Base-by-base conservation (phyloP, 1,284 basidiomycete species). In the Rhodotorula sp. region DNA sequence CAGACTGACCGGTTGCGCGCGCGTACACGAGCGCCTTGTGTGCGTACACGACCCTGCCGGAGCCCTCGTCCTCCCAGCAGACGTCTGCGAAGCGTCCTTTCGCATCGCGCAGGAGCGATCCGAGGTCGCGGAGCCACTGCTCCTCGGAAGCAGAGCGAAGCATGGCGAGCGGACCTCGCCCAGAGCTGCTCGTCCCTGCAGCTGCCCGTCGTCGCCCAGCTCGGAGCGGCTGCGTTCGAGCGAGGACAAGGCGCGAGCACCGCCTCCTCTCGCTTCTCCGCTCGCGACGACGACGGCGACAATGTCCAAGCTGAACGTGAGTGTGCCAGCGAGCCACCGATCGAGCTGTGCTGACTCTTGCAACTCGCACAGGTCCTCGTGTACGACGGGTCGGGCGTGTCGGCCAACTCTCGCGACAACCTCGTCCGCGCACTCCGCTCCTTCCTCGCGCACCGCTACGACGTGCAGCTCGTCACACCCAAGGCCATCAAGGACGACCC, bases 21-120 rank as follows among this genome's bases (percentile, higher is more conserved):
- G 93, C 93, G 76, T 97, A 97, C 1, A 98, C 89, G 77, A 98
- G 89, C 52, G 93, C 92, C 86, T 96, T 95, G 82, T 96, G 93
- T 2, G 91, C 92, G 88, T 90, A 92, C 23, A 94, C 77, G 16
- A 75, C 65, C 23, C 74, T 87, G 72, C 89, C 87, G 25, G 59
- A 60, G 16, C 58, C 57, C 4, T 65, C 69, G 4, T 58, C 59
- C 57, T 83, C 82, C 93, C 93, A 97, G 23, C 91, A 88, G 64
- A 97, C 91, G 83, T 97, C 94, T n/a, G 91, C 90, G 80, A 93
- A 96, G 67, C 91, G 85, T 71, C 92, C 89, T 4, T 90, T 90
- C 41, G 93, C 89, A 70, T 89, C 85, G 73, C 86, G 85, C 81
- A 92, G 93, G 52, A 97, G 86, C 4, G 84, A 80, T 73, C 88